Evolutionary conservation across 2,329 filamentous ascomycete species (phyloP).

Genomic region (Apiospora kogelbergensis): DNA sequence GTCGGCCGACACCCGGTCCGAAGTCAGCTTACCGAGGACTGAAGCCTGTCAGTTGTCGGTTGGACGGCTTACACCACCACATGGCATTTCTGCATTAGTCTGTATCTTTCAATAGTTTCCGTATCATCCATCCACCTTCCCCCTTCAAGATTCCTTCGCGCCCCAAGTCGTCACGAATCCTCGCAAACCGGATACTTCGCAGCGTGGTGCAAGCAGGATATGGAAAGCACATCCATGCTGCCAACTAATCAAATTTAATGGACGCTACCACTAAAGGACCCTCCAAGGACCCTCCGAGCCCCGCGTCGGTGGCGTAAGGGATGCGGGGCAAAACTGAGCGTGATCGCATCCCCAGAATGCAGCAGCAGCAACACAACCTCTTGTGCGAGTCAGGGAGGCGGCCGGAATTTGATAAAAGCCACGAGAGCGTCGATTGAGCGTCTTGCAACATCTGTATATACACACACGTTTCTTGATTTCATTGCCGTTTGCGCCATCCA

Average conservation of each 20-base stretch:
- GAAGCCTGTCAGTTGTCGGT: not conserved
- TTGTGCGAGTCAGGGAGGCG: not conserved
- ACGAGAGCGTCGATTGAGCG: not conserved
- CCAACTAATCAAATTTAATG: not conserved
- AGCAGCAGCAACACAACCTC: not conserved
- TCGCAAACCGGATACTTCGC: no score
- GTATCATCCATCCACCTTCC: not conserved
- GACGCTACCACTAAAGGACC: not conserved
- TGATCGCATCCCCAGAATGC: not conserved
- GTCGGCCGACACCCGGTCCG: not conserved
- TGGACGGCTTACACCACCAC: not conserved
- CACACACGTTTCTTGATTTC: no score
- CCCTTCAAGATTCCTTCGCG: not conserved
- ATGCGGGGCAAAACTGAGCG: not conserved
- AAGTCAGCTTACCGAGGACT: not conserved
- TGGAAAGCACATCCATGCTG: no score
- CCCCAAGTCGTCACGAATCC: no score
- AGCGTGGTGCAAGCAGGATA: no score
- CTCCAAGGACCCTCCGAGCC: not conserved
- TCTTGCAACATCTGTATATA: not conserved
- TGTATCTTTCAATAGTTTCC: not conserved
- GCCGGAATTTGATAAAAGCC: not conserved
- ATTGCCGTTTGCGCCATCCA: no score
- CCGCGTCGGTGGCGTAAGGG: conserved; percentile 2
- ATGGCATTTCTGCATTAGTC: not conserved